Conservation (phyloP, 2,329 filamentous ascomycete genomes). For the Aspergillus brasiliensis region DNA sequence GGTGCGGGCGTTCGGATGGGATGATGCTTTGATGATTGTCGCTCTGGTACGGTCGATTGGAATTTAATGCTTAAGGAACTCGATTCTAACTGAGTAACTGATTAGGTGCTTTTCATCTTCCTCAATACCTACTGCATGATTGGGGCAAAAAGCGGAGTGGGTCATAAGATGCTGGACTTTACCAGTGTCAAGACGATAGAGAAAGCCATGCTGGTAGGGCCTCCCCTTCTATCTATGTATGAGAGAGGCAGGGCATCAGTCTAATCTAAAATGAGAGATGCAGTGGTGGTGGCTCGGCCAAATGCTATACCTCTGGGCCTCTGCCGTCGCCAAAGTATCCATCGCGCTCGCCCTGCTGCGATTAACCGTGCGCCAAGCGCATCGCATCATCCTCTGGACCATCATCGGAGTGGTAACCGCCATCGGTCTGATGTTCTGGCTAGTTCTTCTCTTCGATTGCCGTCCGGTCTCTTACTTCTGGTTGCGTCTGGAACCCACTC, state of each 20-base stretch:
- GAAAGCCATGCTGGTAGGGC: constrained; percentile 9
- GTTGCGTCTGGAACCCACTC: constrained; percentile 27
- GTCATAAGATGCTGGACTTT: constrained; percentile 12
- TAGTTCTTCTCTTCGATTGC: constrained; percentile 56
- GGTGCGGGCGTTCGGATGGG: constrained; percentile 27
- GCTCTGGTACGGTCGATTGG: constrained; percentile 23
- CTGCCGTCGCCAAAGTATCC: constrained; percentile 51
- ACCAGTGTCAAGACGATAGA: not conserved
- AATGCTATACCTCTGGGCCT: constrained; percentile 51
- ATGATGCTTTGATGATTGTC: constrained; percentile 26
- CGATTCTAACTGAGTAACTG: not conserved
- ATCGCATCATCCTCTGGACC: constrained; percentile 49
- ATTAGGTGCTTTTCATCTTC: constrained; percentile 8
- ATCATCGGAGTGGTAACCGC: constrained; percentile 46
- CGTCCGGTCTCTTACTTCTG: constrained; percentile 54
- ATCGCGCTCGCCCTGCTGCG: constrained; percentile 56
- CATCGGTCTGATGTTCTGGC: constrained; percentile 51
- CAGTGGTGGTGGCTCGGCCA: constrained; percentile 55
- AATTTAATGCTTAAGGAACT: not conserved
- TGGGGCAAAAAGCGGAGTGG: constrained; percentile 8
- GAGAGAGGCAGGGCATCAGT: not conserved
- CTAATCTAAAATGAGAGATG: not conserved
- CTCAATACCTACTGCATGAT: constrained; percentile 8
- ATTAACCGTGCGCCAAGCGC: constrained; percentile 43
- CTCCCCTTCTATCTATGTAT: not conserved